Percentiles rank a stretch among this genome's conserved stretches.
These are phyloP conservation scores for Hirsutella thompsonii DNA, from an alignment of 2,329 filamentous ascomycete species.

Conservation along the genomic window DNA sequence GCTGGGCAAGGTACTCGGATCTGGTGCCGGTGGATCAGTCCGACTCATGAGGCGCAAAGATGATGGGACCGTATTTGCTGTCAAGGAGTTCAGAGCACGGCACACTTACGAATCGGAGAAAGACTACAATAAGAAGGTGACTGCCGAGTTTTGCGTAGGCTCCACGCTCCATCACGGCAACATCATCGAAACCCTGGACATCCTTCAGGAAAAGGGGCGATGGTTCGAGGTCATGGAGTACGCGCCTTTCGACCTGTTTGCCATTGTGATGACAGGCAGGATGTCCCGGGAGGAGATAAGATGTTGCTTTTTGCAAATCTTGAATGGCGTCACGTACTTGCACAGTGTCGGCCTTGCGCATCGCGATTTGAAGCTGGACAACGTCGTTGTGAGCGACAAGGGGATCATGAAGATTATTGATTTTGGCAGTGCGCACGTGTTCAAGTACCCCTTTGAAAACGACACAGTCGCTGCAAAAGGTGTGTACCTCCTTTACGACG, in stretches of 20 bases:
- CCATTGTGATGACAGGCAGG: constrained; percentile 97
- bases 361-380: constrained; percentile 90
- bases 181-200: constrained; percentile 95
- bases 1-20: constrained; percentile 84
- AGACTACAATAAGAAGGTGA: constrained; percentile 96
- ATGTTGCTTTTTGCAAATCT: constrained; percentile 85
- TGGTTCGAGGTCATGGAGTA: constrained; percentile 99
- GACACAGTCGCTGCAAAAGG: constrained; percentile 29
- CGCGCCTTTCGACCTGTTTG: constrained; percentile 89
- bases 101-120: constrained; percentile 90
- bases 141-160: constrained; percentile 94
- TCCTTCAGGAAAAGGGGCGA: constrained; percentile 82
- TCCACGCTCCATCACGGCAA: constrained; percentile 96
- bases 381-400: constrained; percentile 90
- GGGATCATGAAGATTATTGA: constrained; percentile 99
- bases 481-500: constrained; percentile 7
- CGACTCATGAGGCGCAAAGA: constrained; percentile 86
- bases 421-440: constrained; percentile 94
- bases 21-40: constrained; percentile 88
- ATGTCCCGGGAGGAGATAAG: constrained; percentile 87
- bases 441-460: constrained; percentile 92
- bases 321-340: constrained; percentile 87
- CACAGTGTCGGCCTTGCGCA: constrained; percentile 93
- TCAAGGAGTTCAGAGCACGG: constrained; percentile 88
- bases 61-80: constrained; percentile 87